Conservation (phyloP, 2,329 filamentous ascomycete species). For the Knufia fluminis region DNA sequence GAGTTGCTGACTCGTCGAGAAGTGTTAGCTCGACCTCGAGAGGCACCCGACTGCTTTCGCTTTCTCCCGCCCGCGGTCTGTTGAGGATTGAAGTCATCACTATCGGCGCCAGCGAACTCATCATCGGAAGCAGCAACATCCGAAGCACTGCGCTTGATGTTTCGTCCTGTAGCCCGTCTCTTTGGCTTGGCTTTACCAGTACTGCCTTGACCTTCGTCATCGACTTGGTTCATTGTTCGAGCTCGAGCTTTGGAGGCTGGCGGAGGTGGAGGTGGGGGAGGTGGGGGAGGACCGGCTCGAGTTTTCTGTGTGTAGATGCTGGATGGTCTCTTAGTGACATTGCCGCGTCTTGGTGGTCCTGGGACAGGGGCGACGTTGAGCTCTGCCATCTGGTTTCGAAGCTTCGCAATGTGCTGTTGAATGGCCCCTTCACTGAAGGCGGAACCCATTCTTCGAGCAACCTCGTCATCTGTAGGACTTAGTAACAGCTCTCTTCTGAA, state of each 20-base stretch:
- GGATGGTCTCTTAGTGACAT: conserved; percentile 19
- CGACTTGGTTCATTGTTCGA: background rate
- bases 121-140: conserved; percentile 11
- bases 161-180: background rate
- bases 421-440: conserved; percentile 38
- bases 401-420: conserved; percentile 38
- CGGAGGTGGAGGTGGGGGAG: conserved; percentile 9
- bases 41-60: background rate
- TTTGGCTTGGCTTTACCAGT: background rate
- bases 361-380: conserved; percentile 28
- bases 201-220: background rate
- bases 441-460: conserved; percentile 32
- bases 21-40: background rate
- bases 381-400: conserved; percentile 29
- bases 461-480: conserved; percentile 23
- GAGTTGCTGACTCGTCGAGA: background rate
- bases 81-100: conserved; percentile 9
- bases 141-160: conserved; percentile 10
- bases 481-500: background rate
- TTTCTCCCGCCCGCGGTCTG: background rate
- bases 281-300: background rate
- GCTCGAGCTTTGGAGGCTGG: conserved; percentile 4
- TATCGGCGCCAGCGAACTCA: conserved; percentile 3
- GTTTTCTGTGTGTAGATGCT: conserved; percentile 14
- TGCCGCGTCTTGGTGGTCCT: conserved; percentile 32